phyloP scores from a whole-genome alignment of 441 rosid genomes.

The Erodium trifolium region DNA sequence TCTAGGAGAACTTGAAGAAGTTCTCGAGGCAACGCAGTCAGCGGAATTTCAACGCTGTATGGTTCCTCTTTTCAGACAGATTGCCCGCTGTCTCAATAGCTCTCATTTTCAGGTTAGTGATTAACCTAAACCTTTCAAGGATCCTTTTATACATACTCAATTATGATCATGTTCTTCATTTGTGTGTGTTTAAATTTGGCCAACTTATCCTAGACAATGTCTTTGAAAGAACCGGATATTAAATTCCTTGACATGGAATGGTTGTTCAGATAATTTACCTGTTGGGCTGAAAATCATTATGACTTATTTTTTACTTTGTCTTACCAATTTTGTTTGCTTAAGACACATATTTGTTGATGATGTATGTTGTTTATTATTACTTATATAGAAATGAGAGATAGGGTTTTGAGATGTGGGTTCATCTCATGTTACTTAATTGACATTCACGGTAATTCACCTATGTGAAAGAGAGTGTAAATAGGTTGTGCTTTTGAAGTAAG shows the following conservation, averaged over 20 bases:
- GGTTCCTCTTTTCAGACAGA: slow-evolving; percentile 83
- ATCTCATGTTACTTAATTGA: too few relatives aligned
- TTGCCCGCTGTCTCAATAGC: slow-evolving; percentile 83
- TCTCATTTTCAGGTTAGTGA: slow-evolving; percentile 79
- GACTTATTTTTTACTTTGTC: too few relatives aligned
- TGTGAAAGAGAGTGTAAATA: too few relatives aligned
- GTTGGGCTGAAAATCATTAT: too few relatives aligned
- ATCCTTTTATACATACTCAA: neutral
- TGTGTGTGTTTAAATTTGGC: neutral
- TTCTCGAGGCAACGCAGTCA: slow-evolving; percentile 82
- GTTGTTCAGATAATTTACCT: too few relatives aligned
- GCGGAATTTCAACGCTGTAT: slow-evolving; percentile 81
- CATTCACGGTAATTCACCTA: too few relatives aligned
- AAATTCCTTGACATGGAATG: too few relatives aligned
- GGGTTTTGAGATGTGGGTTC: too few relatives aligned
- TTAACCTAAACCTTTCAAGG: slow-evolving; percentile 8
- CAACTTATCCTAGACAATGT: neutral
- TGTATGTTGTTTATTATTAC: neutral
- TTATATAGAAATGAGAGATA: too few relatives aligned
- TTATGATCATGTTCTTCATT: neutral
- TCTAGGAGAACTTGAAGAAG: slow-evolving; percentile 92
- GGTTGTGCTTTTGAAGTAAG: too few relatives aligned
- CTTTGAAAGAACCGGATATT: neutral
- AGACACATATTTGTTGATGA: neutral
- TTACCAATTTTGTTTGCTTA: too few relatives aligned